Conservation (phyloP, 2,329 filamentous ascomycete species). For the Nigrospora oryzae region DNA sequence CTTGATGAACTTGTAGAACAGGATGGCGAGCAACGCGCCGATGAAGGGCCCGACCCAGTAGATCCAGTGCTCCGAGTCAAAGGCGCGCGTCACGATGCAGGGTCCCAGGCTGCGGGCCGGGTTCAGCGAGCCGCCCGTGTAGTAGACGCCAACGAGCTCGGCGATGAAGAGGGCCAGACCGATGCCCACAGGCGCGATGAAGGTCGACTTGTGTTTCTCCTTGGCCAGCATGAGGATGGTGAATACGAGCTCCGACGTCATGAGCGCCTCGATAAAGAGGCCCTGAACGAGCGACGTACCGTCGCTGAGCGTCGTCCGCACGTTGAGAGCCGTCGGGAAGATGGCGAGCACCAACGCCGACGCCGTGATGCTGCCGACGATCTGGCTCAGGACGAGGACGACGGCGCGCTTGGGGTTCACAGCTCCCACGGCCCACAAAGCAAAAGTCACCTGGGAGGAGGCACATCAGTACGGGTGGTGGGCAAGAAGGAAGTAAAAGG, state of each 20-base stretch:
- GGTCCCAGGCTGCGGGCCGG: slow-evolving; percentile 28
- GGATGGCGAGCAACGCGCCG: slow-evolving; percentile 22
- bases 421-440: slow-evolving; percentile 5
- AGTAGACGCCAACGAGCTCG: slow-evolving; percentile 28
- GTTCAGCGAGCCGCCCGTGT: slow-evolving; percentile 29
- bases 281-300: slow-evolving; percentile 36
- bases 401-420: slow-evolving; percentile 4
- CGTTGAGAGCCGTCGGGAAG: slow-evolving; percentile 37
- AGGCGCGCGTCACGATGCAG: slow-evolving; percentile 24
- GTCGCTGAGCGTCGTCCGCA: slow-evolving; percentile 34
- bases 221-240: slow-evolving; percentile 51
- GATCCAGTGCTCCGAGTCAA: slow-evolving; percentile 29
- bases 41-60: slow-evolving; percentile 33
- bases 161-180: slow-evolving; percentile 51
- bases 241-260: slow-evolving; percentile 43
- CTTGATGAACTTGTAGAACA: slow-evolving; percentile 30
- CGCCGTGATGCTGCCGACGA: slow-evolving; percentile 12
- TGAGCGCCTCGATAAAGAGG: slow-evolving; percentile 45
- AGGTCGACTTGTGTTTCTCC: slow-evolving; percentile 56
- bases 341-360: slow-evolving; percentile 25
- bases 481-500: too few species aligned
- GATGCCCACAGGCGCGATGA: slow-evolving; percentile 53
- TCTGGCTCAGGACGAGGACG: slow-evolving; percentile 7
- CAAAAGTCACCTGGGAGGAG: slow-evolving; percentile 6
- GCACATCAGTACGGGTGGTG: not conserved